These are phyloP conservation scores for Phytopythium litorale DNA, from an alignment of 352 stramenopile genomes.

Conservation along the genomic window DNA sequence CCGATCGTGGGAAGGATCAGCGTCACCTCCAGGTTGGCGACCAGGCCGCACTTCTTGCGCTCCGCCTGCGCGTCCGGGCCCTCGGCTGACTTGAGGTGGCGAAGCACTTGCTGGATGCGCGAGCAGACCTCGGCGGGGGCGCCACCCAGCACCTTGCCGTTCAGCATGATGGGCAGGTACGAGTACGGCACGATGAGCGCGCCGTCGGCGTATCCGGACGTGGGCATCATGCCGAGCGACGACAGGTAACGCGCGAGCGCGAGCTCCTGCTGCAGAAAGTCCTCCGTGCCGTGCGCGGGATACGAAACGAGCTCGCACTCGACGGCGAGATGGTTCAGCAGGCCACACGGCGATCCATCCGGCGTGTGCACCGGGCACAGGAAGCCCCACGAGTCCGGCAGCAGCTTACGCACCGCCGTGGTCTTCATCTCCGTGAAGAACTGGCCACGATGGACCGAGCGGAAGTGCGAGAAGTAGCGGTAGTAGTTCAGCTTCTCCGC, in stretches of 20 bases:
- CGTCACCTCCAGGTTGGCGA: constrained; percentile 78
- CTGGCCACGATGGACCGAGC: constrained; percentile 97
- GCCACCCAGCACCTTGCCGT: constrained; percentile 95
- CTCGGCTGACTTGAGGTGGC: constrained; percentile 64
- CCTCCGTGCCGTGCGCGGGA: constrained; percentile 67
- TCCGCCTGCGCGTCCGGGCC: constrained; percentile 30
- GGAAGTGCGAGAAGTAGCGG: constrained; percentile 98
- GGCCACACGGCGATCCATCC: constrained; percentile 97
- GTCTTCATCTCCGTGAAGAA: constrained; percentile 99
- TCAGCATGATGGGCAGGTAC: constrained; percentile 95
- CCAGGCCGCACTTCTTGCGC: constrained; percentile 60
- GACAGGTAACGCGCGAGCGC: constrained; percentile 76
- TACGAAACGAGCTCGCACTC: constrained; percentile 87
- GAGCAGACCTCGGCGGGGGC: constrained; percentile 85
- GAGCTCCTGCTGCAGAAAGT: constrained; percentile 67
- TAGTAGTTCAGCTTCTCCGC: constrained; percentile 99
- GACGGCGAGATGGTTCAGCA: constrained; percentile 98
- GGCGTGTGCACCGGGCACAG: constrained; percentile 99
- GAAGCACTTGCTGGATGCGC: constrained; percentile 65
- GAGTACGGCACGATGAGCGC: constrained; percentile 84
- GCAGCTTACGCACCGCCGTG: constrained; percentile 96
- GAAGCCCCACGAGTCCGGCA: constrained; percentile 99
- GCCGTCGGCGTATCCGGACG: constrained; percentile 74
- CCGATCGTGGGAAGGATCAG: constrained; percentile 77
- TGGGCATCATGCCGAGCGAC: constrained; percentile 80